phyloP scores from a whole-genome alignment of 306 rosid species.

The Elaeagnus macrophylla region DNA sequence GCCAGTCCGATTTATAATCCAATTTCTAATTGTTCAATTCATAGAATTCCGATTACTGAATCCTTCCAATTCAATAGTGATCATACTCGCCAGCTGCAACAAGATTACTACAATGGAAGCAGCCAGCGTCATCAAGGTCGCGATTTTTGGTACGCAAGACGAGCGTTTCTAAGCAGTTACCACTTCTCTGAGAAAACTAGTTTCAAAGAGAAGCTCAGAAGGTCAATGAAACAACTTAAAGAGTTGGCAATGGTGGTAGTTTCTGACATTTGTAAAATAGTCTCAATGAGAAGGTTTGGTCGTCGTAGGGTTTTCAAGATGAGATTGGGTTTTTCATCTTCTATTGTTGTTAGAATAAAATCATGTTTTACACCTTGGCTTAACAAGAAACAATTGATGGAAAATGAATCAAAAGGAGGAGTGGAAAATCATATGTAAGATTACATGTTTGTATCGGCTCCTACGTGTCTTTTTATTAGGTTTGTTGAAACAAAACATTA shows the following conservation, averaged over 20 bases:
- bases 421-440: no score
- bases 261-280: constrained; percentile 8
- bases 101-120: no score
- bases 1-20: no score
- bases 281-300: constrained; percentile 26
- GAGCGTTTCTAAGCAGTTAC: constrained; percentile 46
- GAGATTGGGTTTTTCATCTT: constrained; percentile 29
- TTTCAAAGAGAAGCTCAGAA: constrained; percentile 34
- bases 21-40: no score
- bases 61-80: no score
- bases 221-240: constrained; percentile 27
- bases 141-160: constrained; percentile 40
- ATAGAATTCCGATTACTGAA: no score
- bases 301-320: constrained; percentile 30
- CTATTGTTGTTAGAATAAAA: constrained; percentile 22
- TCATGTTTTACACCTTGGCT: constrained; percentile 33
- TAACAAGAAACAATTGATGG: constrained; percentile 16
- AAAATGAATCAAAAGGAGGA: no score
- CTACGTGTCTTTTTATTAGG: no score
- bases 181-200: constrained; percentile 27
- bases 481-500: no score
- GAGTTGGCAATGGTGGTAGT: constrained; percentile 15
- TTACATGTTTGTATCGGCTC: no score
- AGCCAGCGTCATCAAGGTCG: constrained; percentile 17
- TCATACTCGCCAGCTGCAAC: no score